Percentiles rank a stretch among this genome's conserved stretches.
Conservation (phyloP, 805 yeast genomes). For the Ogataea corticis region DNA sequence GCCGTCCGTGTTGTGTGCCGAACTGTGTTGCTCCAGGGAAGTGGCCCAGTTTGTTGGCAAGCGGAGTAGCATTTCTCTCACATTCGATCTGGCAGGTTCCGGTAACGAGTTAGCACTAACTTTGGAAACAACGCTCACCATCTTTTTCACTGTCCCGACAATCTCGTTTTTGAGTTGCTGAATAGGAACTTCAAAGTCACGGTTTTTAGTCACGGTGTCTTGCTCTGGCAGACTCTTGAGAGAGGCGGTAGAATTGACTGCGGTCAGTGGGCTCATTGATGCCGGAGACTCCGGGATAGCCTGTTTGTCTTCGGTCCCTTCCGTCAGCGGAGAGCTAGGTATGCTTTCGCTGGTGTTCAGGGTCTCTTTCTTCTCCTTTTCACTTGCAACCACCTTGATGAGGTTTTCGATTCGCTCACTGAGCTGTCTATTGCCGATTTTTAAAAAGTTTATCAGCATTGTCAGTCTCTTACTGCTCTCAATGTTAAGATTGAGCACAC, state of each 20-base stretch:
- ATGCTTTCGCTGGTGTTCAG: conserved; percentile 1
- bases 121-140: conserved; percentile 80
- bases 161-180: conserved; percentile 74
- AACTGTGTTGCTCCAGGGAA: conserved; percentile 29
- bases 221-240: conserved; percentile 14
- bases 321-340: neutral
- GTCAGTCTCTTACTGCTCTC: conserved; percentile 77
- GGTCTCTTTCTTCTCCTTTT: conserved; percentile 18
- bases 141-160: conserved; percentile 84
- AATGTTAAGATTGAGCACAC: conserved; percentile 39
- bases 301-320: neutral
- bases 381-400: conserved; percentile 31
- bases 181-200: conserved; percentile 25
- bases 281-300: conserved; percentile 6
- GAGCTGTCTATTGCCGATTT: conserved; percentile 77
- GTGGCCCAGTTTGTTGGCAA: conserved; percentile 74
- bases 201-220: conserved; percentile 8
- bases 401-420: conserved; percentile 64
- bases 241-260: conserved; percentile 22
- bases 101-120: conserved; percentile 77
- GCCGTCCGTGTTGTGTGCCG: conserved; percentile 8
- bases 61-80: conserved; percentile 72
- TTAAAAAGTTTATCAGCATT: conserved; percentile 76
- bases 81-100: conserved; percentile 76
- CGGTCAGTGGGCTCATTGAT: conserved; percentile 19